Evolutionary conservation across 2,329 filamentous ascomycete species (phyloP), one percentile per base, ranked within the genome.

Genomic region (Aspergillus jensenii): DNA sequence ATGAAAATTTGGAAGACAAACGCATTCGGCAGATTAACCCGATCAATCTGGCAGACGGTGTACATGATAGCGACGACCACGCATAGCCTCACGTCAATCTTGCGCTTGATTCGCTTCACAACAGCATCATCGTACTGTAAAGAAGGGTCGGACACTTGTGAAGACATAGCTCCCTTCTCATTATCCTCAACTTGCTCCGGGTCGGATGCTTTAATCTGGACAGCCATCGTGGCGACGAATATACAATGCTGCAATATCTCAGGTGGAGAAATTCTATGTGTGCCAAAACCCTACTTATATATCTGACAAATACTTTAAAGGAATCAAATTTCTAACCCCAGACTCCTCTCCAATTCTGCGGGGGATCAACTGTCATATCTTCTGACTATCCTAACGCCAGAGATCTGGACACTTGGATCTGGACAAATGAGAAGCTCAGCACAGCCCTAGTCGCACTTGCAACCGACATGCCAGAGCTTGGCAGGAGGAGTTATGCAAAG

Each of bases 21-120:
- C 56, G 56, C 56, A 37, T 59, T 59, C 0, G 45, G 46, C 31
- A 59, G 21, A 12, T 59, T 59, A 3, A 53, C 53, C 6, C 56
- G 51, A 17, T 59, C 56, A 17, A 59, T 59, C 33, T 55, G 56
- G n/a, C 56, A 59, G 46, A 59, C 51, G 6, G 56, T 59, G 21
- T 59, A 59, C 56, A 59, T 59, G 15, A 59, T 23, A 2, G 51
- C 51, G 6, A 55, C 56, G 6, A 59, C 56, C 6, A 53, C 44
- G 31, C 51, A 59, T 4, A 59, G 31, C 9, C 56, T 21, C 8
- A 50, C 12, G 37, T 59, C 56, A 12, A 59, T 45, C 47, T 55
- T 55, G 45, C 51, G 50, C 52, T 59, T 59, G n/a, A 59, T 59
- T 5, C 39, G 46, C 27, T 59, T 59, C 45, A 59, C 51, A 2